Percentiles rank a stretch among this genome's conserved stretches.
Conservation (phyloP, 805 yeast species). For the Zygosaccharomyces rouxii region DNA sequence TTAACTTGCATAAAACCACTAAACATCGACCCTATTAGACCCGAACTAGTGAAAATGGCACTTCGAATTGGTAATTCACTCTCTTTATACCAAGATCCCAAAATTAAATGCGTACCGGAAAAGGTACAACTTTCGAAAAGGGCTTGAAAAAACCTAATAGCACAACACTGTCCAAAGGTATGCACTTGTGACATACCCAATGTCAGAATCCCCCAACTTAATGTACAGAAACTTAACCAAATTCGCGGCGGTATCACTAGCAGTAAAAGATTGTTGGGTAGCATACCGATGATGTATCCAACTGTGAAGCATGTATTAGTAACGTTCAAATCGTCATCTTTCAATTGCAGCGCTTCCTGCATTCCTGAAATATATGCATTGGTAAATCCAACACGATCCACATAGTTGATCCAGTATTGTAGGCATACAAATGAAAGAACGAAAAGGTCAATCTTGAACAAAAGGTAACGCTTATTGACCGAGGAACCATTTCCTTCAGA, state of each 20-base stretch:
- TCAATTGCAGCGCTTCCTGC: slow-evolving; percentile 50
- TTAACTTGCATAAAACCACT: slow-evolving; percentile 57
- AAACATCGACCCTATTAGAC: slow-evolving; percentile 51
- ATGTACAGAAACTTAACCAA: slow-evolving; percentile 51
- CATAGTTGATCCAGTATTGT: slow-evolving; percentile 45
- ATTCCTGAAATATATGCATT: slow-evolving; percentile 67
- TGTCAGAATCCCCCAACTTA: slow-evolving; percentile 55
- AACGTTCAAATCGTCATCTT: slow-evolving; percentile 47
- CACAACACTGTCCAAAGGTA: slow-evolving; percentile 48
- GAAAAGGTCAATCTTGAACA: slow-evolving; percentile 32
- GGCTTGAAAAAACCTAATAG: slow-evolving; percentile 56
- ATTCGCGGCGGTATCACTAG: slow-evolving; percentile 51
- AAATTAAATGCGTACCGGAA: slow-evolving; percentile 49
- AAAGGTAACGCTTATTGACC: slow-evolving; percentile 15
- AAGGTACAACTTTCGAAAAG: slow-evolving; percentile 56
- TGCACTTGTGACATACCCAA: slow-evolving; percentile 47
- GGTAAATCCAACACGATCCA: slow-evolving; percentile 52
- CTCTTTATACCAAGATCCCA: slow-evolving; percentile 52
- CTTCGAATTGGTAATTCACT: slow-evolving; percentile 46
- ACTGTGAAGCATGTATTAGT: slow-evolving; percentile 54
- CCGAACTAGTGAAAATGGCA: slow-evolving; percentile 53
- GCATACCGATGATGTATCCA: slow-evolving; percentile 58
- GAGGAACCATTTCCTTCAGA: not conserved
- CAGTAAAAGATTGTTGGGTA: slow-evolving; percentile 56
- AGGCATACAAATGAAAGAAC: slow-evolving; percentile 34